A percentile compares a stretch with the other conserved stretches of the same genome.
phyloP scores from a whole-genome alignment of 768 basidiomycete species.

The Suillus tomentosus region DNA sequence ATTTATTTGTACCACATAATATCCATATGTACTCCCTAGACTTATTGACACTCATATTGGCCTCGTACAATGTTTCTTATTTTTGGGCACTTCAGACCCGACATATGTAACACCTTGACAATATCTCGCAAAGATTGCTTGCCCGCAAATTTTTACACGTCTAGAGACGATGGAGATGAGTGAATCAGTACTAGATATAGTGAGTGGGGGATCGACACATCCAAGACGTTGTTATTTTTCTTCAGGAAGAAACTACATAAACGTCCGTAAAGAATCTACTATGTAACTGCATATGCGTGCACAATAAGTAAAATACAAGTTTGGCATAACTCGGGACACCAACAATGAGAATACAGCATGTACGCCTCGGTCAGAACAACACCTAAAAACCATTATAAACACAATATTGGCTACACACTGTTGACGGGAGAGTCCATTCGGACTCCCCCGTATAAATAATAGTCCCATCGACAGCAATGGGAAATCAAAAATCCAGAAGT shows the following conservation, averaged over 20 bases:
- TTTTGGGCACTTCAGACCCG: not conserved
- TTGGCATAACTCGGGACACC: not conserved
- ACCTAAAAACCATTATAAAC: constrained; percentile 2
- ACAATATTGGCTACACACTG: constrained; percentile 2
- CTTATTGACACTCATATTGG: not conserved
- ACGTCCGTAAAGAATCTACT: not conserved
- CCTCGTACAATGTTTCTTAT: not conserved
- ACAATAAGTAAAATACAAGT: constrained; percentile 7
- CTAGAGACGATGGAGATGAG: not conserved
- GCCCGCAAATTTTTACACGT: not conserved
- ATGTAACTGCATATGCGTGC: not conserved
- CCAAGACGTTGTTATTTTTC: not conserved
- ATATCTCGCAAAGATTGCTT: not conserved
- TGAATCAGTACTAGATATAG: not conserved
- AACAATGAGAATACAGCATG: not conserved
- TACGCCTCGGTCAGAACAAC: not conserved
- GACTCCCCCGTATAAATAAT: not conserved
- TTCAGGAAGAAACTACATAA: not conserved
- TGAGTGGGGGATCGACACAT: not conserved
- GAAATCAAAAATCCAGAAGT: not conserved
- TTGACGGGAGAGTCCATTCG: not conserved
- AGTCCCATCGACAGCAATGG: not conserved
- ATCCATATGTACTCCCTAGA: constrained; percentile 10
- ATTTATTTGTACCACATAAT: constrained; percentile 3
- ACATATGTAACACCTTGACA: not conserved